phyloP scores from a whole-genome alignment of 2,329 filamentous ascomycete species.

The Apiospora sp. region DNA sequence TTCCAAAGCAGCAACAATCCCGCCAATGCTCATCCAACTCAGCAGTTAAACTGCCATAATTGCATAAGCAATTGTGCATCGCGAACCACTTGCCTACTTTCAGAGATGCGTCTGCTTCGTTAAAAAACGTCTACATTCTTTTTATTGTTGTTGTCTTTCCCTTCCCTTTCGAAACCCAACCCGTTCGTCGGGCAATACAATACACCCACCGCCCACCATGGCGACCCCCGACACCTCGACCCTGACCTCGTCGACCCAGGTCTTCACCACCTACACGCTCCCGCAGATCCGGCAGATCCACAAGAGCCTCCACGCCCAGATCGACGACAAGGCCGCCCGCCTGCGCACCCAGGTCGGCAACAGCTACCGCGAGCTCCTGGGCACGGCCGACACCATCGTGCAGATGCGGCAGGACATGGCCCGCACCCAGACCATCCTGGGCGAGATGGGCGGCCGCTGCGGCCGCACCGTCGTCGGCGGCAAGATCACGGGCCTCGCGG shows the following conservation, averaged over 20 bases:
- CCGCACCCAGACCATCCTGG: constrained; percentile 74
- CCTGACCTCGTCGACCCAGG: constrained; percentile 59
- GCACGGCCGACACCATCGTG: constrained; percentile 93
- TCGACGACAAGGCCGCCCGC: constrained; percentile 69
- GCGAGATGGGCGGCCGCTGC: constrained; percentile 77
- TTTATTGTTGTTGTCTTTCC: background rate
- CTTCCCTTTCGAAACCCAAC: background rate
- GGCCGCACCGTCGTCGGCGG: constrained; percentile 74
- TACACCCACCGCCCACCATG: constrained; percentile 32
- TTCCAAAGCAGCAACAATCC: background rate
- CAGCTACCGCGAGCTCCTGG: constrained; percentile 87
- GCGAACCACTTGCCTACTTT: background rate
- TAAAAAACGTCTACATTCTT: background rate
- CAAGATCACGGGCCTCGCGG: constrained; percentile 66
- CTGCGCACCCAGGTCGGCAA: constrained; percentile 70
- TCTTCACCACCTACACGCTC: constrained; percentile 66
- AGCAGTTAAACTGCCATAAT: constrained; percentile 18
- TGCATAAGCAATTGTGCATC: background rate
- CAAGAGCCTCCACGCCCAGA: constrained; percentile 63
- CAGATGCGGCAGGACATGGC: constrained; percentile 84
- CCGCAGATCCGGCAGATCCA: constrained; percentile 71
- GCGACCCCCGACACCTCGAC: constrained; percentile 54
- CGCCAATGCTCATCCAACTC: background rate
- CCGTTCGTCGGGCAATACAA: constrained; percentile 7
- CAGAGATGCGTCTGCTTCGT: background rate